Evolutionary conservation across 2,329 filamentous ascomycete species (phyloP).

Genomic region (Ceratocystis lukuohia): DNA sequence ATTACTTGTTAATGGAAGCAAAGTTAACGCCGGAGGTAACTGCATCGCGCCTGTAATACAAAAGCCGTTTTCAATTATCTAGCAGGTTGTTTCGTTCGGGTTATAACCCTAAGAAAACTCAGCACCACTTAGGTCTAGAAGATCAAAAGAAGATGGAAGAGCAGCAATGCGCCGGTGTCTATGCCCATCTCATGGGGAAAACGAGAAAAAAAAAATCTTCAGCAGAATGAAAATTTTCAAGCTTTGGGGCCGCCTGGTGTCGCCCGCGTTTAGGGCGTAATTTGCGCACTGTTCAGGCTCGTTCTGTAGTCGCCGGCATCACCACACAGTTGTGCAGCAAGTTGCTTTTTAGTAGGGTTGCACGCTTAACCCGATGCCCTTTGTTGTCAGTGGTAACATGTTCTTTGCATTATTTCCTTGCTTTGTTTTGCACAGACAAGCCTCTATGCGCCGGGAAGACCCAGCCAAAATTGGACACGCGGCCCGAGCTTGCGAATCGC

Average conservation of each 20-base stretch:
- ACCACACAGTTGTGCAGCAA: too few relatives aligned
- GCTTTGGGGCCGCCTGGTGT: constrained; percentile 1
- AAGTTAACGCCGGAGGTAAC: neutral
- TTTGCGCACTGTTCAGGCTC: neutral
- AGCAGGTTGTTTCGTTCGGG: neutral
- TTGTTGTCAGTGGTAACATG: neutral
- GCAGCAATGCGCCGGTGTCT: neutral
- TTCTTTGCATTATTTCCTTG: neutral
- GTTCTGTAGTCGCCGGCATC: too few relatives aligned
- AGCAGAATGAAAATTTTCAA: neutral
- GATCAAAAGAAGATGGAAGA: neutral
- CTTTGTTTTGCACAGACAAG: neutral
- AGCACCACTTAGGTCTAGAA: neutral
- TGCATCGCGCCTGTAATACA: neutral
- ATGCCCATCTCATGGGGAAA: neutral
- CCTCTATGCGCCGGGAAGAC: neutral
- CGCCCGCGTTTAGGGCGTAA: neutral
- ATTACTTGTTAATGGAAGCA: neutral
- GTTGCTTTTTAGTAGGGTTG: neutral
- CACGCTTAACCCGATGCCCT: too few relatives aligned
- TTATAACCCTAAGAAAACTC: neutral
- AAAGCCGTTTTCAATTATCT: neutral
- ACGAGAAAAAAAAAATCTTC: neutral
- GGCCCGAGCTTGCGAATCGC: constrained; percentile 5
- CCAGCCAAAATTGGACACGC: constrained; percentile 1